Evolutionary conservation across 345 rosid species (phyloP).

Genomic region (Eucalyptus cloeziana): DNA sequence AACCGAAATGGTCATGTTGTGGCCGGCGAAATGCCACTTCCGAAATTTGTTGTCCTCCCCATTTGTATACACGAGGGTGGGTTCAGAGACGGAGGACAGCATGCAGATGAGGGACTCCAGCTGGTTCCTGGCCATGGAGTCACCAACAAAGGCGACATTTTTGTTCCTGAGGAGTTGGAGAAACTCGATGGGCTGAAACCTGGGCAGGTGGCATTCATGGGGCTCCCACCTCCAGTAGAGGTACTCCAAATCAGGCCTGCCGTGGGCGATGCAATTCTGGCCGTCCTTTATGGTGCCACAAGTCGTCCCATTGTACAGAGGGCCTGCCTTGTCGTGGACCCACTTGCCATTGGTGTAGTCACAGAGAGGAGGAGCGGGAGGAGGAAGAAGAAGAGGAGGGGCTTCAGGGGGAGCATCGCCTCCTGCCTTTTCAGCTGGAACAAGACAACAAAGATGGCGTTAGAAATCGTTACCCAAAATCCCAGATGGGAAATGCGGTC

Average conservation of each 20-base stretch:
- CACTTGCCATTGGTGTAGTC: conserved; percentile 70
- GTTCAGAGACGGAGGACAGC: conserved; percentile 45
- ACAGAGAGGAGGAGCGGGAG: conserved; percentile 16
- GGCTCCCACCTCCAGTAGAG: conserved; percentile 96
- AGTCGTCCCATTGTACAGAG: conserved; percentile 64
- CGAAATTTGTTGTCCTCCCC: conserved; percentile 81
- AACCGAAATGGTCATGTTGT: conserved; percentile 48
- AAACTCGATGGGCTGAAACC: conserved; percentile 66
- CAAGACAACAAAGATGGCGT: neutral
- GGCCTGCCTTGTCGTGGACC: conserved; percentile 60
- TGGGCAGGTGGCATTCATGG: conserved; percentile 54
- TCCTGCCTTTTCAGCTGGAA: neutral
- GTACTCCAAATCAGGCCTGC: conserved; percentile 72
- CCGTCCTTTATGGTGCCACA: conserved; percentile 82
- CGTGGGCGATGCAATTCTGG: conserved; percentile 76
- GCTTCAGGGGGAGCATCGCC: neutral
- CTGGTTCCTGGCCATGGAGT: conserved; percentile 98
- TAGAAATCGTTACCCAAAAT: neutral
- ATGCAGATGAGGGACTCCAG: conserved; percentile 85
- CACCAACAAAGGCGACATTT: conserved; percentile 85
- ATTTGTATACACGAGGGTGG: conserved; percentile 40
- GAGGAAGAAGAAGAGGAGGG: neutral
- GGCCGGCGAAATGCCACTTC: conserved; percentile 56
- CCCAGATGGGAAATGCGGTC: neutral
- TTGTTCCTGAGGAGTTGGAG: conserved; percentile 46